These are phyloP conservation scores for Kappamyces sp. DNA, from an alignment of 192 early-diverging fungal genomes.

Conservation along the genomic window DNA sequence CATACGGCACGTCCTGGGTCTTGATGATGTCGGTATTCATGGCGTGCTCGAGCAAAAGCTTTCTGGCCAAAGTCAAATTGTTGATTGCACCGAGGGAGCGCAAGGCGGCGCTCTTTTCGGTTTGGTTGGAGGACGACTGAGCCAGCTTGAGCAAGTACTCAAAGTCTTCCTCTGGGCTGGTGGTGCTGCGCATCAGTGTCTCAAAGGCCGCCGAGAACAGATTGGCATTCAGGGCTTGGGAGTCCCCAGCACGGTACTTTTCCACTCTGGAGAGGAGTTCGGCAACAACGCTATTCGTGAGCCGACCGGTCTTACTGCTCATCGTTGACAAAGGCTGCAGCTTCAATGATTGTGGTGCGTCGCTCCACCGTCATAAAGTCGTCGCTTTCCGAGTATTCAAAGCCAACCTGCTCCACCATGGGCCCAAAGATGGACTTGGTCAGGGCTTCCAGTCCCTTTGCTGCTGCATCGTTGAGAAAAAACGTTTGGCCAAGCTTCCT, in stretches of 20 bases:
- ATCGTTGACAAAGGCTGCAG: conserved; percentile 39
- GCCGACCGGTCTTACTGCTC: neutral
- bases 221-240: conserved; percentile 53
- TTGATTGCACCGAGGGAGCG: neutral
- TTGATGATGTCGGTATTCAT: conserved; percentile 18
- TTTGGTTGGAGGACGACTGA: conserved; percentile 13
- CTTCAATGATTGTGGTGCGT: conserved; percentile 68
- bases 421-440: conserved; percentile 66
- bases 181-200: conserved; percentile 46
- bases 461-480: conserved; percentile 58
- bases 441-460: conserved; percentile 60
- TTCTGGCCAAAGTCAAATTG: neutral
- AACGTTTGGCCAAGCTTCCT: conserved; percentile 54
- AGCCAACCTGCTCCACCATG: conserved; percentile 70
- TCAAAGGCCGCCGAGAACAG: conserved; percentile 61
- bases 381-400: conserved; percentile 67
- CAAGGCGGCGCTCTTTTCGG: conserved; percentile 5
- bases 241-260: conserved; percentile 55
- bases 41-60: neutral
- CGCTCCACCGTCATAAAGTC: conserved; percentile 69
- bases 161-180: conserved; percentile 27
- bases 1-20: conserved; percentile 17
- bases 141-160: conserved; percentile 31
- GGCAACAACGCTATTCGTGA: conserved; percentile 35
- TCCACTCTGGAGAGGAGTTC: conserved; percentile 54